phyloP scores from a whole-genome alignment of 2,329 filamentous ascomycete species.

The Cercospora sp. region DNA sequence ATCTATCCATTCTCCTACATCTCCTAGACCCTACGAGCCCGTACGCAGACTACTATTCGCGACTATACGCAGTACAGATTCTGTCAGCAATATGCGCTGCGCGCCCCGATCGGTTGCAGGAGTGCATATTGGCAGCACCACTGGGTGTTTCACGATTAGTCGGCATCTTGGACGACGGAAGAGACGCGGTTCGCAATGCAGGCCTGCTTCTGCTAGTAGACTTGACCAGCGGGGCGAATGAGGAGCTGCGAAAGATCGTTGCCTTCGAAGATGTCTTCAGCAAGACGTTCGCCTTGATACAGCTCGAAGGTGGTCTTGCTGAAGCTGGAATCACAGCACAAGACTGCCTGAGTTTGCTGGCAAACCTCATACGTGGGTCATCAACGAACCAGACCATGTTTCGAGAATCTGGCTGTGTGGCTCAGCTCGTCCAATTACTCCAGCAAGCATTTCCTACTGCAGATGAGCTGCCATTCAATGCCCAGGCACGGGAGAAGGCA shows the following conservation, averaged over 20 bases:
- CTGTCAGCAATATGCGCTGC: slow-evolving; percentile 82
- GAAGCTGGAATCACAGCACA: slow-evolving; percentile 87
- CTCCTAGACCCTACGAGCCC: slow-evolving; percentile 86
- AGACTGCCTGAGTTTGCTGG: slow-evolving; percentile 86
- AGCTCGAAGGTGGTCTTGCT: slow-evolving; percentile 74
- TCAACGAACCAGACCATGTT: slow-evolving; percentile 92
- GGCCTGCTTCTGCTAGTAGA: slow-evolving; percentile 83
- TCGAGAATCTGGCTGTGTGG: slow-evolving; percentile 81
- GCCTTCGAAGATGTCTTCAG: slow-evolving; percentile 95
- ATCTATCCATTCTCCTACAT: slow-evolving; percentile 85
- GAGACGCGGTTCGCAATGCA: slow-evolving; percentile 85
- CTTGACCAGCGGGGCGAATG: slow-evolving; percentile 74
- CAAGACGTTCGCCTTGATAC: slow-evolving; percentile 77
- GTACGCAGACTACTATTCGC: slow-evolving; percentile 62
- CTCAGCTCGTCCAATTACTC: slow-evolving; percentile 65
- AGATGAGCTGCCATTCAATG: slow-evolving; percentile 35
- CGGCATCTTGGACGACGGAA: slow-evolving; percentile 75
- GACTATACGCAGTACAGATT: slow-evolving; percentile 86
- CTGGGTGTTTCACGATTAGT: slow-evolving; percentile 86
- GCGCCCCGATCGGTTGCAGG: slow-evolving; percentile 86
- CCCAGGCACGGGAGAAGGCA: slow-evolving; percentile 75
- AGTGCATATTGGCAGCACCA: slow-evolving; percentile 87
- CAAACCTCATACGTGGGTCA: slow-evolving; percentile 85
- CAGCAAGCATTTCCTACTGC: slow-evolving; percentile 55
- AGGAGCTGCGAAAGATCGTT: slow-evolving; percentile 90